Base-by-base conservation (phyloP, 2,329 filamentous ascomycete species). In the Escovopsis sp. region DNA sequence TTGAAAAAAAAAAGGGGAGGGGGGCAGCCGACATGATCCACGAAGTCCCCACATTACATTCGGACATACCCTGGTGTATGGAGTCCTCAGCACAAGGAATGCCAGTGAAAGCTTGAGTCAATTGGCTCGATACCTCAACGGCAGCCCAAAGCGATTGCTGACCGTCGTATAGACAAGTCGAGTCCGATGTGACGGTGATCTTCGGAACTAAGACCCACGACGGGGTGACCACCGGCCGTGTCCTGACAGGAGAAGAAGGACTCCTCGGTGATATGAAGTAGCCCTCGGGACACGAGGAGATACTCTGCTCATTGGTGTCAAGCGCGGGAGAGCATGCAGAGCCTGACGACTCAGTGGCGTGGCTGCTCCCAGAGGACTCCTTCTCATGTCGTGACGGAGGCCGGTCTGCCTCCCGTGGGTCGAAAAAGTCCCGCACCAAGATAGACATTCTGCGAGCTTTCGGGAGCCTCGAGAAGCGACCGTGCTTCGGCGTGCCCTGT, bases 121-220 rank as follows among this genome's bases (percentile, higher is more conserved):
- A 46, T 37, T 62, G 62, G 8, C 63, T 61, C 12, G 60, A 65
- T 32, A 74, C 49, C 51, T 74, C 65, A 39, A 74, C 58, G 4
- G 68, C 67, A 2, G 59, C 65, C 71, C 66, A 74, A n/a, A 72
- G 47, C 10, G 48, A 56, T 29, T 54, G 50, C 32, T 53, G 51
- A 3, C 53, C 57, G 32, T 58, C 53, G 6, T 58, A 53, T 1
- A 66, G 50, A 1, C 57, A 51, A 5, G 53, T 55, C 6, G 57
- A 51, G 39, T 70, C 66, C 1, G 68, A 60, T 0, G 60, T 68
- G 20, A 71, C 60, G 13, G 54, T 51, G 20, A 74, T 57, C 25
- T 56, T 54, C 5, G 69, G 70, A 5, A 61, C 56, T 12, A 71
- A 51, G 6, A 70, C 51, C 40, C 40, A 47, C 4, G 44, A 41